Base-by-base conservation (phyloP, 192 early-diverging fungal genomes). In the Chytriomyces hyalinus region DNA sequence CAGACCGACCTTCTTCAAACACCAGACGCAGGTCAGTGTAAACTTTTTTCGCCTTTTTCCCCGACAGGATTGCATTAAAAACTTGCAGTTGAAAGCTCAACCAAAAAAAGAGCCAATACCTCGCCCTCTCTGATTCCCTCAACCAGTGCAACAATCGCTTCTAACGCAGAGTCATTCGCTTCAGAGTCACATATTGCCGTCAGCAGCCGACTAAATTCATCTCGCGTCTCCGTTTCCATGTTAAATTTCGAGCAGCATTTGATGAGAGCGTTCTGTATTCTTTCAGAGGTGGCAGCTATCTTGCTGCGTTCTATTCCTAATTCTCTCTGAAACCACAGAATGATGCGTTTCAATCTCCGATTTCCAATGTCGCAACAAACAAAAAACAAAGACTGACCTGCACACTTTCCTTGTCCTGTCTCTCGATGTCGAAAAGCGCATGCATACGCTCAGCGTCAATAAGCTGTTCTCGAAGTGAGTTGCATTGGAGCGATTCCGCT, bases 41-140 rank as follows among this genome's bases (percentile, higher is more conserved):
- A 13, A 71, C 69, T 26, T 51, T 71, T 51, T 71, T 71, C 49
- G 57, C 48, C 69, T 71, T 15, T 47, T 2, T 65, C 3, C 13
- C 17, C 13, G 26, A 65, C 26, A 65, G 28, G 28, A n/a, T 17
- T 15, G 0, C 36, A 36, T n/a, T n/a, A 59, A 57, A 24, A 71
- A 17, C 26, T 57, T 57, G 69, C 20, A 24, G 24, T 59, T 26
- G 10, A n/a, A 28, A 26, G 1, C 20, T 65, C n/a, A 65, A 28
- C 15, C n/a, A 64, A 64, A 64, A 64, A 24, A 15, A 36, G 36
- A 4, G 15, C 15, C 43, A 4, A 20, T 15, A 68, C 67, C 67
- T 45, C 49, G n/a, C 5, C 43, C 24, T 68, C 67, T 46, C 48
- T 47, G 8, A 68, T 43, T 13, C 48, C 67, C 24, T 68, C 67